Evolutionary conservation across 2,329 filamentous ascomycete genomes (phyloP).

Genomic region (Penicillium expansum): DNA sequence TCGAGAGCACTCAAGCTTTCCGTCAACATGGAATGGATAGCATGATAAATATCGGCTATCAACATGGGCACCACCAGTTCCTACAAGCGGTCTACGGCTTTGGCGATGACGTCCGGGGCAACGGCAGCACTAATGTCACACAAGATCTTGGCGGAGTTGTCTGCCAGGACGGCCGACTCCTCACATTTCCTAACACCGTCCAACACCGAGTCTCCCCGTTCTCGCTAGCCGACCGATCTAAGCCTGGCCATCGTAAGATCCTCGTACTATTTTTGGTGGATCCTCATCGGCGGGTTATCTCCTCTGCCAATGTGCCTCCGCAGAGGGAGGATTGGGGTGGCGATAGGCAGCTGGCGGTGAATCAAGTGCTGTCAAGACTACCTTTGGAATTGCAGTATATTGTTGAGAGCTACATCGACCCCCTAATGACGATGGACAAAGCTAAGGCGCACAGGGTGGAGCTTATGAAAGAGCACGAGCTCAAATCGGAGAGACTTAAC

Average conservation of each 20-base stretch:
- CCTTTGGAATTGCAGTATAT: background rate
- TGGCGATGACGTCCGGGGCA: too few species aligned
- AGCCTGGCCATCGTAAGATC: background rate
- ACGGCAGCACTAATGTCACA: background rate
- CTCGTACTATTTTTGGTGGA: background rate
- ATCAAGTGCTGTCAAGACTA: background rate
- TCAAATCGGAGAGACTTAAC: background rate
- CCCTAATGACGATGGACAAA: too few species aligned
- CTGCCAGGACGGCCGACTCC: background rate
- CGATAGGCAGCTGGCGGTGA: background rate
- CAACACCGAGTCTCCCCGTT: background rate
- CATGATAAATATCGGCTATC: too few species aligned
- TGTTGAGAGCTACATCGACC: background rate
- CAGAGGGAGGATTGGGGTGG: background rate
- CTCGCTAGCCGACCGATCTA: background rate
- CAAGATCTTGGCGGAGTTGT: background rate
- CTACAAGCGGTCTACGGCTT: too few species aligned
- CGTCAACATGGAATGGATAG: too few species aligned
- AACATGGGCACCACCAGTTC: too few species aligned
- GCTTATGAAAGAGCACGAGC: too few species aligned
- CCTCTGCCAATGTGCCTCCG: background rate
- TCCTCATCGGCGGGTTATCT: background rate
- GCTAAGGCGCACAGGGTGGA: too few species aligned
- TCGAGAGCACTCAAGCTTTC: too few species aligned
- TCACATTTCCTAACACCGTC: background rate